Evolutionary conservation across 192 early-diverging fungal genomes (phyloP), one percentile per base, ranked within the genome.

Genomic region (Backusella tuberculispora): DNA sequence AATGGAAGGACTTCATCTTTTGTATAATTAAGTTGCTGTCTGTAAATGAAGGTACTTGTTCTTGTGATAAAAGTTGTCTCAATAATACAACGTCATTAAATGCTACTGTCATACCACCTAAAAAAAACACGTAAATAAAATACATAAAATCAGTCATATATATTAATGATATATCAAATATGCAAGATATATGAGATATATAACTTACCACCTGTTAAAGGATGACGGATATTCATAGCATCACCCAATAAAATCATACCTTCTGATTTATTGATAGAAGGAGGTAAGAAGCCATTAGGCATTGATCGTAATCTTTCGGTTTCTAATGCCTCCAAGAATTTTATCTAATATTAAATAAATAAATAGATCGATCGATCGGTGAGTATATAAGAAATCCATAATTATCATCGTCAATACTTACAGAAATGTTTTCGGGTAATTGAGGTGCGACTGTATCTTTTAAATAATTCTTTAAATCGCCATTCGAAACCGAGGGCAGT

Each of bases 171-270:
- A 38, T 43, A 17, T 21, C 56, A 64, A 24, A 7, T 13, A 17
- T 60, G 5, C 10, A 17, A 24, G 26, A 63, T 21, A 53, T 34
- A 17, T 45, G 6, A 19, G 5, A 21, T 24, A 19, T 21, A 9
- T 4, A 41, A 77, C 67, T n/a, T 75, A 82, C 90, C 96, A 53
- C 97, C 97, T 0, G 96, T 98, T 67, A 99, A 84, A 17, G 96
- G 96, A 73, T 98, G 96, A 41, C 97, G 88, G 86, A 98, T 96
- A 76, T 99, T 99, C 82, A 95, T 91, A 3, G 98, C 95, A 85
- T 99, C 98, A 60, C 98, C 98, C 21, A 98, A 79, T 14, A 97
- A 78, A 48, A 98, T 85, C 7, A 96, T 81, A 6, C 98, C 98
- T 40, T 85, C 77, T 8, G 82, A 73, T n/a, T 76, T 75, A 78